Base-by-base conservation (phyloP, 2,329 filamentous ascomycete genomes). In the Anthostomella pinea region DNA sequence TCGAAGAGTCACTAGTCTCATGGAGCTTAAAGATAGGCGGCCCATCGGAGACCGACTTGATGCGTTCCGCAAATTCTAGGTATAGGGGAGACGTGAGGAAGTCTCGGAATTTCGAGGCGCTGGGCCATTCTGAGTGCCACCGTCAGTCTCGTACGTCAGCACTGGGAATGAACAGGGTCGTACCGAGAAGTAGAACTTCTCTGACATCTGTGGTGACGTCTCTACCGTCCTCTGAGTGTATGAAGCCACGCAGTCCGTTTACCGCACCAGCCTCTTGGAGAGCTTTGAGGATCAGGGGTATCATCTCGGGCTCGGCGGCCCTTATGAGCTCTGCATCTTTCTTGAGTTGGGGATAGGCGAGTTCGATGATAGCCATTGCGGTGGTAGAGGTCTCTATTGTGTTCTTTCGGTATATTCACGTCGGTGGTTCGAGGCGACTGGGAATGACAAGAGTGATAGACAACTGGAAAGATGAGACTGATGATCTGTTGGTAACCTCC, bases 341-440 rank as follows among this genome's bases (percentile, higher is more conserved):
- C 31, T 46, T 48, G 8, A 48, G 9, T 22, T 42, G 33, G 14
- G 43, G 39, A 18, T 41, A 46, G 33, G 40, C 29, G 14, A 48
- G 10, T 33, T 48, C 46, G 13, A 48, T 38, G 17, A 48, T 30
- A 7, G 46, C 40, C 46, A 48, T 48, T 18, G 30, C 43, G 36
- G n/a, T 18, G 15, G 4, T 29, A 26, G 8, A 11, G 28, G 30
- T 8, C 18, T 31, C 9, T 13, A 8, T 8, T 27, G 6, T 27
- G 24, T 6, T 27, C 24, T 14, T 14, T 8, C 13, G 24, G 6
- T 9, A 13, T 8, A 21, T 18, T 19, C 10, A 11, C 19, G 13
- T n/a, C 24, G 6, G 24, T 27, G 8, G 24, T 8, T 27, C 6
- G 8, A 6, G 13, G 24, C 24, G 6, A 14, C 7, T 8, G 24